These are phyloP conservation scores for Apiotrichum gamsii DNA, from an alignment of 1,284 basidiomycete species.

Conservation along the genomic window DNA sequence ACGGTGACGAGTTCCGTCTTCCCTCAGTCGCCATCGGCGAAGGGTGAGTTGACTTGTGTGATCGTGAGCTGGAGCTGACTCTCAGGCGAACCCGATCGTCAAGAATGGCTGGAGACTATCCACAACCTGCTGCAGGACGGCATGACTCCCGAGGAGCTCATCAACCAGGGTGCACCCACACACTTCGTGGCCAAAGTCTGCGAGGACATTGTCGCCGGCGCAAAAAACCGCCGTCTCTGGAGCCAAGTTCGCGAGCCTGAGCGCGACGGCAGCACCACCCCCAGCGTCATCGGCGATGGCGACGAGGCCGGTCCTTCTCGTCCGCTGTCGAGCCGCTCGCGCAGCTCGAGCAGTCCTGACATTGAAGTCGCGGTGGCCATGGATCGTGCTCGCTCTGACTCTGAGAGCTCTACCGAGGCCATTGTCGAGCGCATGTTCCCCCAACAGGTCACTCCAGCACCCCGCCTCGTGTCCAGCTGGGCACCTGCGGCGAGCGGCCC, in stretches of 20 bases:
- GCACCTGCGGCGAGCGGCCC: neutral
- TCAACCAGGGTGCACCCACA: conserved; percentile 27
- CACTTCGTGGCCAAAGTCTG: conserved; percentile 33
- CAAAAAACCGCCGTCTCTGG: conserved; percentile 22
- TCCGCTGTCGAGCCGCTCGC: neutral
- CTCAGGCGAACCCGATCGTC: no score
- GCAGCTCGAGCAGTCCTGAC: conserved; percentile 21
- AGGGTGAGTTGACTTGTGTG: conserved; percentile 1
- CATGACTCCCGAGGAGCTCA: conserved; percentile 25
- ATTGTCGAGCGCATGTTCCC: conserved; percentile 22
- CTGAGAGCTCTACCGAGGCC: conserved; percentile 23
- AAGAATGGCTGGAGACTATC: conserved; percentile 33
- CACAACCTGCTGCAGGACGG: conserved; percentile 32
- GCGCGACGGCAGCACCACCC: conserved; percentile 8
- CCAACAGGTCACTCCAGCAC: neutral
- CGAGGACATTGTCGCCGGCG: conserved; percentile 33
- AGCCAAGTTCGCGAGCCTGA: conserved; percentile 13
- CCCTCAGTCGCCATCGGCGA: neutral
- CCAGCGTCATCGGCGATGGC: neutral
- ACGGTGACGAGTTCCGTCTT: neutral
- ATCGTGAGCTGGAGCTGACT: no score
- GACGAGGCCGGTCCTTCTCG: neutral
- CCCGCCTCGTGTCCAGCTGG: conserved; percentile 11
- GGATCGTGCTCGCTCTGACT: conserved; percentile 17
- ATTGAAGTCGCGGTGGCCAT: conserved; percentile 21